Base-by-base conservation (phyloP, 176 grass and related monocot species). In the Pontederia crassipes region DNA sequence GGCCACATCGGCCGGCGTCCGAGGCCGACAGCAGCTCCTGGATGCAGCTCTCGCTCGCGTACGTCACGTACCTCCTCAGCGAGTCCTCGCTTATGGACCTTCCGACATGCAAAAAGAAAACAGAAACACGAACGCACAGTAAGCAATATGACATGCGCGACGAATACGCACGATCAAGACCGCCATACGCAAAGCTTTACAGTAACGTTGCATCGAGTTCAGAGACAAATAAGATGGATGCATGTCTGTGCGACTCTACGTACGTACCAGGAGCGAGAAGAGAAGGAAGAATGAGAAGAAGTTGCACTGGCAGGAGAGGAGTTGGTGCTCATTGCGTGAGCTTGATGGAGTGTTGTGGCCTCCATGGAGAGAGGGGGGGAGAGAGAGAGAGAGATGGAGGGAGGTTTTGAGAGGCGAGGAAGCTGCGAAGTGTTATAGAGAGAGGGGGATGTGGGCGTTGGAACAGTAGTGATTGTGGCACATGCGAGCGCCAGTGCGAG, bases 71-170 rank as follows among this genome's bases (percentile, higher is more conserved):
- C 73, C 93, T 81, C 68, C 79, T 72, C 65, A 98, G 2, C 0
- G 93, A 98, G 54, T 98, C 93, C 71, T 98, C 93, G 12, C 93
- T 98, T 7, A 98, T 78, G 2, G 93, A 98, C 93, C 93, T 97
- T 63, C 24, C 4, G 28, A 17, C 0, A 4, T 9, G 8, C 15
- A 1, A 7, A 13, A 48, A 49, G 4, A 40, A 18, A 29, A 10
- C 4, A 48, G 2, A 20, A 35, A 8, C 5, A 55, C 16, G 32
- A 12, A 8, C 10, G 1, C 5, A 17, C 16, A 14, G 11, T 28
- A 47, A 46, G 4, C 35, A 50, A 16, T 15, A 15, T 16, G 6
- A 3, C n/a, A 17, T 17, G 51, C 14, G 51, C 20, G 20, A 24
- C 20, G 20, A 0, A 24, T 24, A 24, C 20, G 20, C 20, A 24